These are phyloP conservation scores for Apophysomyces elegans DNA, from an alignment of 371 early-diverging fungal species.

Conservation along the genomic window DNA sequence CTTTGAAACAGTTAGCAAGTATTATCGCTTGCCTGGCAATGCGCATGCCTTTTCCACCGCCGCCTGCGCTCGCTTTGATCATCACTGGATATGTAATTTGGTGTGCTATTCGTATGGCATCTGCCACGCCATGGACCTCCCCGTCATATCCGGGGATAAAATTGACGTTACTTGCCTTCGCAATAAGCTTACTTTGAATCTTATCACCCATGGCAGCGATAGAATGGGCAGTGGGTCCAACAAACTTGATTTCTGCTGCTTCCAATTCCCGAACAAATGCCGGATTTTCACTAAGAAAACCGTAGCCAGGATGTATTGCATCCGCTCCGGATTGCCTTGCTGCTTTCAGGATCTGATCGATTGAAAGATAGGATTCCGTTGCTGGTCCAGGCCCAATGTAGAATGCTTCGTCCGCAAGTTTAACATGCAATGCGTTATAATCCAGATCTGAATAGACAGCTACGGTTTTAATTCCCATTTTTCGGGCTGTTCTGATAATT, in stretches of 20 bases:
- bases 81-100: conserved; percentile 79
- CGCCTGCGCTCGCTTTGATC: conserved; percentile 86
- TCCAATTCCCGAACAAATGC: conserved; percentile 71
- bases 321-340: conserved; percentile 67
- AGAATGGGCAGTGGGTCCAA: conserved; percentile 76
- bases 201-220: conserved; percentile 96
- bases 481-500: conserved; percentile 52
- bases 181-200: conserved; percentile 74
- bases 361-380: conserved; percentile 73
- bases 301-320: conserved; percentile 88
- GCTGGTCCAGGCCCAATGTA: conserved; percentile 69
- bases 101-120: conserved; percentile 54
- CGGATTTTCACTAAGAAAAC: conserved; percentile 87
- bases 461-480: conserved; percentile 53
- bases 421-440: conserved; percentile 78
- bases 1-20: background rate
- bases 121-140: conserved; percentile 47
- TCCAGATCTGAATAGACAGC: conserved; percentile 76
- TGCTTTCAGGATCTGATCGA: conserved; percentile 66
- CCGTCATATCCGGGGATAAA: conserved; percentile 74
- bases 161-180: conserved; percentile 69
- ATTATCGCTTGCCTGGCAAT: conserved; percentile 57
- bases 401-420: conserved; percentile 82
- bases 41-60: conserved; percentile 92
- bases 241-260: conserved; percentile 68